Base-by-base conservation (phyloP, 164 flowering plant genomes). In the Macadamia integrifolia region DNA sequence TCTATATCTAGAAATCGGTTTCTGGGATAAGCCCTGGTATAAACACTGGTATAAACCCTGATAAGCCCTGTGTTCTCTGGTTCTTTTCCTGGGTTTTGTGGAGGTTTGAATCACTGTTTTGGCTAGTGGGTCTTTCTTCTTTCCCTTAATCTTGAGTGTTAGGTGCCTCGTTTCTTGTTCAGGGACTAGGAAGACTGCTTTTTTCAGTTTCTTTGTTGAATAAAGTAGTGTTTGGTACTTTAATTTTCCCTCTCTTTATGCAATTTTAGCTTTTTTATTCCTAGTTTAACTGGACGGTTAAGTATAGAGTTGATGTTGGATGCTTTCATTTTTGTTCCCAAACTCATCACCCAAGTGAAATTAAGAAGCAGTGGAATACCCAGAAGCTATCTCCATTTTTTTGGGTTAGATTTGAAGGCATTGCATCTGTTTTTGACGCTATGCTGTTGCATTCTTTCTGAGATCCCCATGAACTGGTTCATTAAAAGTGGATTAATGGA, bases 381-480 rank as follows among this genome's bases (percentile, higher is more conserved):
- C 79, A 82, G 87, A 89, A 80, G 80, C 76, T 78, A 76, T 69
- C 67, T 82, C 58, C 82, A 79, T 81, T 82, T 83, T 11, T 66
- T 84, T 73, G 85, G 84, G 61, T 83, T 86, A 80, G 84, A 82
- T 57, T 69, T 87, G 50, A 85, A 88, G 77, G 78, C 80, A 74
- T 89, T 87, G 66, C 81, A 81, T 72, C 79, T 88, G 15, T 49
- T 86, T 66, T 81, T 82, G 81, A 75, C 77, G 86, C 75, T 87
- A 76, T 84, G 89, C 64, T 80, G 86, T 75, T 85, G 85, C 86
- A 56, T 83, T 61, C 60, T 83, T 10, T 80, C 84, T 57, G 74
- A 80, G 72, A 79, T 86, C 71, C 81, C 88, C 65, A 80, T 86
- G 87, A 87, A 75, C 77, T 84, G 89, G 87, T 79, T 84, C 72